Conservation (phyloP, 768 basidiomycete species). For the Auriculariales sp. region DNA sequence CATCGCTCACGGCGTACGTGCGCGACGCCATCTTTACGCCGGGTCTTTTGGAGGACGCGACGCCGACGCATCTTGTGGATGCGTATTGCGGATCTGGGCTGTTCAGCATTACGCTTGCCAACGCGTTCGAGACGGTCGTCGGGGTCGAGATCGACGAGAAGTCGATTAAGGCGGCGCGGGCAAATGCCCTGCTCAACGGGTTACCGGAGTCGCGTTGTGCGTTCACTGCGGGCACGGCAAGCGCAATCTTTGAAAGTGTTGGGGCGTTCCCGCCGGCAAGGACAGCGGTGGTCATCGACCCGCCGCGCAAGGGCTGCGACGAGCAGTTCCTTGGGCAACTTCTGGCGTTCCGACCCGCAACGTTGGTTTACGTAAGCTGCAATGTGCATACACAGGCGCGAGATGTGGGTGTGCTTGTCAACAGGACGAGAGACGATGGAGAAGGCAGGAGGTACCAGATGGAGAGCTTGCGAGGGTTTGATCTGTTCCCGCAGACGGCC, state of each 20-base stretch:
- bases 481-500: constrained; percentile 91
- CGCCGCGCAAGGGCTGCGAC: constrained; percentile 92
- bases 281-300: constrained; percentile 73
- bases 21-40: constrained; percentile 38
- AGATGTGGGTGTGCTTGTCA: constrained; percentile 63
- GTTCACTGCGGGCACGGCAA: constrained; percentile 74
- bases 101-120: constrained; percentile 73
- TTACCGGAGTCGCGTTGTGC: constrained; percentile 39
- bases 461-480: constrained; percentile 78
- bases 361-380: constrained; percentile 84
- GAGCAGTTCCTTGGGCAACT: constrained; percentile 64
- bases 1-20: constrained; percentile 75
- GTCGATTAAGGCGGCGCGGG: constrained; percentile 52
- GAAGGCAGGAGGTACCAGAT: constrained; percentile 45
- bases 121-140: constrained; percentile 56
- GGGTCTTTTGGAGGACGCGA: too few relatives aligned
- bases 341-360: constrained; percentile 45
- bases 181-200: constrained; percentile 50
- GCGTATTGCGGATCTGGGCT: constrained; percentile 87
- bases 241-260: constrained; percentile 66
- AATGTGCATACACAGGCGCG: constrained; percentile 90
- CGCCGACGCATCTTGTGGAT: constrained; percentile 77
- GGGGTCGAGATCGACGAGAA: constrained; percentile 78
- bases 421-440: constrained; percentile 25
- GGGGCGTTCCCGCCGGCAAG: constrained; percentile 42